phyloP scores from a whole-genome alignment of 768 basidiomycete species.

The Clitopilus hobsonii region DNA sequence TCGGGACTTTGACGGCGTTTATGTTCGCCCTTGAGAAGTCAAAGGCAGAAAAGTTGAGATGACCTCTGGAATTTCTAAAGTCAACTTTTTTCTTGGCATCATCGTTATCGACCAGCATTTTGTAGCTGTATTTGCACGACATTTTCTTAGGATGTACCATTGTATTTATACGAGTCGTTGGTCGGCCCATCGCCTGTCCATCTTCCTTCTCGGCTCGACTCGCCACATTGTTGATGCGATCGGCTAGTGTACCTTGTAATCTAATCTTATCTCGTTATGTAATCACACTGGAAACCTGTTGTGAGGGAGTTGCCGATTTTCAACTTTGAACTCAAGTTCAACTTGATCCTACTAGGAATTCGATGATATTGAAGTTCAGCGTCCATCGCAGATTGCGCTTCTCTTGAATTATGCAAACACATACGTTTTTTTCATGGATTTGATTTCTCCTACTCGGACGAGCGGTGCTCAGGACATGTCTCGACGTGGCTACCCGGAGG shows the following conservation, averaged over 20 bases:
- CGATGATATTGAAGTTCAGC: too few species aligned
- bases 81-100: too few species aligned
- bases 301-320: neutral
- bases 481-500: too few species aligned
- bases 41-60: conserved; percentile 28
- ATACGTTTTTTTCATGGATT: too few species aligned
- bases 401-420: too few species aligned
- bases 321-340: too few species aligned
- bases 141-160: neutral
- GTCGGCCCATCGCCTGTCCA: neutral
- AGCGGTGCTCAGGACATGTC: too few species aligned
- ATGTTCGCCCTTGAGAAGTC: conserved; percentile 71
- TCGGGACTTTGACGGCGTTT: conserved; percentile 77
- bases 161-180: neutral
- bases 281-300: neutral
- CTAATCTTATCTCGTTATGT: neutral
- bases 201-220: neutral
- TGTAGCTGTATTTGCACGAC: neutral
- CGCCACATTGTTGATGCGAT: neutral
- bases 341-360: too few species aligned
- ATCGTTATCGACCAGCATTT: neutral
- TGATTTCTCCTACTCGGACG: too few species aligned
- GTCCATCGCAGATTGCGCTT: too few species aligned
- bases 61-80: neutral
- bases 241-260: neutral